These are phyloP conservation scores for Cnidoscolus chayamansa DNA, from an alignment of 441 rosid genomes.

Conservation along the genomic window DNA sequence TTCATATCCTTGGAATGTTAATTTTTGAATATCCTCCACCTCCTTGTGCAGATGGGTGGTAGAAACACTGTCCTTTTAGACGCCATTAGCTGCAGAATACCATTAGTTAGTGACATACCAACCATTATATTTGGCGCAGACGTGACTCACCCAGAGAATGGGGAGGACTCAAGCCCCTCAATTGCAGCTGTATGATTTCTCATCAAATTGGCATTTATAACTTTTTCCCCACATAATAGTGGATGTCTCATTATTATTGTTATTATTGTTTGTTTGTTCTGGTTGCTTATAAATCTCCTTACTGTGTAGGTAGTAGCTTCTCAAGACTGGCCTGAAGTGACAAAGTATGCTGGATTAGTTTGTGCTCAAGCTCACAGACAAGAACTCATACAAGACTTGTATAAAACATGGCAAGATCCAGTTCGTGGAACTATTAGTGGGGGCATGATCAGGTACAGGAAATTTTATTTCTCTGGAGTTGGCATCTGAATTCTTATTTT, in stretches of 20 bases:
- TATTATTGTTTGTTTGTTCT: no score
- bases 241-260: neutral
- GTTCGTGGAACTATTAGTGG: slow-evolving; percentile 91
- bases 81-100: slow-evolving; percentile 91
- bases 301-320: slow-evolving; percentile 86
- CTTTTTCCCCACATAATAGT: neutral
- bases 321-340: slow-evolving; percentile 99
- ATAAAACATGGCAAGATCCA: slow-evolving; percentile 97
- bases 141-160: slow-evolving; percentile 97
- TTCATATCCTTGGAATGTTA: neutral
- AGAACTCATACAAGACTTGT: slow-evolving; percentile 94
- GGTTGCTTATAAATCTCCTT: slow-evolving; percentile 22
- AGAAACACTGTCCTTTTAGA: slow-evolving; percentile 92
- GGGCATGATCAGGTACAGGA: slow-evolving; percentile 86
- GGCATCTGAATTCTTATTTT: neutral
- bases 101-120: slow-evolving; percentile 90
- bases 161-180: slow-evolving; percentile 96
- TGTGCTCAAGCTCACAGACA: slow-evolving; percentile 99
- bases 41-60: slow-evolving; percentile 80
- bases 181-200: slow-evolving; percentile 73
- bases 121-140: slow-evolving; percentile 98
- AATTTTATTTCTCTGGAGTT: neutral
- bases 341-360: slow-evolving; percentile 92
- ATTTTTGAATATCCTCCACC: neutral
- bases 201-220: neutral